phyloP scores from a whole-genome alignment of 176 grass and related monocot species.

The Ensete ventricosum region DNA sequence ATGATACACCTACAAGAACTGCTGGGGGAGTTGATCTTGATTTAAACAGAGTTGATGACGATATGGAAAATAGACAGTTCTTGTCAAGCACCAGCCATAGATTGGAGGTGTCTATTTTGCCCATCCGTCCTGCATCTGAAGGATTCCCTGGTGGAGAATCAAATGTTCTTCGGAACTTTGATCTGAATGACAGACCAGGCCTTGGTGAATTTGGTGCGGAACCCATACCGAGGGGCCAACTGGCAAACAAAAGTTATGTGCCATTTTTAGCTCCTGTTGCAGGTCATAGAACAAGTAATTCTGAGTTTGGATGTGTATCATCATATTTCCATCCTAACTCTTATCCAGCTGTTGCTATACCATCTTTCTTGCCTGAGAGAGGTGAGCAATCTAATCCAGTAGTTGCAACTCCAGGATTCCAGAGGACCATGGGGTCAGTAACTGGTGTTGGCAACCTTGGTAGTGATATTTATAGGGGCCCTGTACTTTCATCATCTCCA shows the following conservation, averaged over 20 bases:
- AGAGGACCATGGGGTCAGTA: conserved; percentile 38
- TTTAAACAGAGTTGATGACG: conserved; percentile 54
- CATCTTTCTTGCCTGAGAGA: conserved; percentile 53
- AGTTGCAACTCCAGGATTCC: conserved; percentile 31
- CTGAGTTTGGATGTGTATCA: conserved; percentile 41
- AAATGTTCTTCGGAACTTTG: conserved; percentile 52
- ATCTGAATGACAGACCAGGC: conserved; percentile 69
- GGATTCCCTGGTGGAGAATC: conserved; percentile 22
- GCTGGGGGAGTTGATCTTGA: conserved; percentile 58
- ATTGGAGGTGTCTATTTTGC: conserved; percentile 41
- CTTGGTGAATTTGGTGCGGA: conserved; percentile 57
- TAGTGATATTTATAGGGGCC: conserved; percentile 31
- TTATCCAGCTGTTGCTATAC: conserved; percentile 42
- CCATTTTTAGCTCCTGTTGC: conserved; percentile 47
- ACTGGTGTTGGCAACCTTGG: conserved; percentile 33
- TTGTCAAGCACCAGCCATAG: conserved; percentile 23
- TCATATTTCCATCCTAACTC: conserved; percentile 48
- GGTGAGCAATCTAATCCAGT: conserved; percentile 53
- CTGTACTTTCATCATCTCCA: conserved; percentile 54
- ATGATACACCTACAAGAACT: conserved; percentile 18
- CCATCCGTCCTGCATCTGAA: conserved; percentile 26
- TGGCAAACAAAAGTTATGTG: conserved; percentile 23
- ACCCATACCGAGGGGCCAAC: conserved; percentile 32
- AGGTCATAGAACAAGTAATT: conserved; percentile 42
- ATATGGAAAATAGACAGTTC: conserved; percentile 40